phyloP scores from a whole-genome alignment of 2,329 filamentous ascomycete species.

The Pseudopyrenochaeta lycopersici region DNA sequence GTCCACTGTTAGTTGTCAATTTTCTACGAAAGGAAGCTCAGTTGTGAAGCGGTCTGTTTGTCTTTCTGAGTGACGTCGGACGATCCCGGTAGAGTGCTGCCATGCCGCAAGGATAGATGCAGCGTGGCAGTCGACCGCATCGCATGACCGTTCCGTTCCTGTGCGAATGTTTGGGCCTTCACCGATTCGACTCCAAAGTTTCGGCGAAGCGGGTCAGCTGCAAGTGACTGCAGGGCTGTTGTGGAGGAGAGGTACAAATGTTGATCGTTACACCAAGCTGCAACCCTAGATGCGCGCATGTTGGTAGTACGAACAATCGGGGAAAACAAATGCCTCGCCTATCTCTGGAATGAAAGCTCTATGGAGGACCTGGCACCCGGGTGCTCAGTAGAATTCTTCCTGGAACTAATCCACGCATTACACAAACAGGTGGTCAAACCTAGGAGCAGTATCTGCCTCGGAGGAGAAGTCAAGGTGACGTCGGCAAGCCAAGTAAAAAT shows the following conservation, averaged over 20 bases:
- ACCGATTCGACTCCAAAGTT: background rate
- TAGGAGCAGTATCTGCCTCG: background rate
- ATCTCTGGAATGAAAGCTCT: constrained; percentile 1
- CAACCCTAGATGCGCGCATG: constrained; percentile 4
- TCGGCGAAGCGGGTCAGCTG: background rate
- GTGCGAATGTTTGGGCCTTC: background rate
- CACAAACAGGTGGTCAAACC: background rate
- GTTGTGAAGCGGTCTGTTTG: background rate
- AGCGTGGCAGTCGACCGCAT: constrained; percentile 14
- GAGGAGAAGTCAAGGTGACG: constrained; percentile 5
- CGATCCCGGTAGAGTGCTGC: background rate
- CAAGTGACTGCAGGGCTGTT: background rate
- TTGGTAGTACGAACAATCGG: background rate
- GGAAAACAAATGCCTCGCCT: constrained; percentile 1
- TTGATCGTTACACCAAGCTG: constrained; percentile 3
- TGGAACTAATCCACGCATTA: background rate
- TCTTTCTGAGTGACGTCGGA: constrained; percentile 6
- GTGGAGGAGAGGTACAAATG: background rate
- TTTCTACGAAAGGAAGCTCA: background rate
- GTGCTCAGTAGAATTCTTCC: background rate
- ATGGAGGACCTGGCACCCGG: constrained; percentile 2
- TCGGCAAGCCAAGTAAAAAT: constrained; percentile 1
- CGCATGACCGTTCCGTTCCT: constrained; percentile 16
- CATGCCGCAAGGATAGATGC: constrained; percentile 13
- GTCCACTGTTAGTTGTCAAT: background rate